Percentiles rank a stretch among this genome's conserved stretches.
These are phyloP conservation scores for Dioscorea cayenensis DNA, from an alignment of 116 monocot species.

Conservation along the genomic window DNA sequence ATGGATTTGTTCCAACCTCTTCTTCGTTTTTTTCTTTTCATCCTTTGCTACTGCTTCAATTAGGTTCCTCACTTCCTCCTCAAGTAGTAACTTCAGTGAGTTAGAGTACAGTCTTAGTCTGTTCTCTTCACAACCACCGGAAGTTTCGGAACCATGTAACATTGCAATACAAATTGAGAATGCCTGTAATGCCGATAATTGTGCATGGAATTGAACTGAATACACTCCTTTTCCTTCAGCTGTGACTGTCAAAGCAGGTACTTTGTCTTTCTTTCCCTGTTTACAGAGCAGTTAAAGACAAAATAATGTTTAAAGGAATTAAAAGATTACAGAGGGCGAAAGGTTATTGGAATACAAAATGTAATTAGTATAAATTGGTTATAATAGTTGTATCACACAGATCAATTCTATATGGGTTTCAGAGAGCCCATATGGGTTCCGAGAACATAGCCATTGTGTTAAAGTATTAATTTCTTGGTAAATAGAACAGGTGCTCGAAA, in stretches of 20 bases:
- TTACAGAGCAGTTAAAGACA: background rate
- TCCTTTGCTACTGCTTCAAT: constrained; percentile 47
- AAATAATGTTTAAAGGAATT: too few species aligned
- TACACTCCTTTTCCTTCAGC: constrained; percentile 50
- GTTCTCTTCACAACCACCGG: constrained; percentile 30
- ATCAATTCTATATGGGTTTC: too few species aligned
- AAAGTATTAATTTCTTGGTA: too few species aligned
- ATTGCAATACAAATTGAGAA: constrained; percentile 79
- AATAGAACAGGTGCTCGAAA: too few species aligned
- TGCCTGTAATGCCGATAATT: constrained; percentile 70
- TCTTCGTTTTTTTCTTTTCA: constrained; percentile 46
- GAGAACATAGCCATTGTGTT: too few species aligned
- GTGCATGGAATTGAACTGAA: constrained; percentile 72
- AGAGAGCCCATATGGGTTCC: too few species aligned
- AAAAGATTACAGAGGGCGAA: too few species aligned
- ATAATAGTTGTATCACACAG: too few species aligned
- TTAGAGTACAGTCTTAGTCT: constrained; percentile 39
- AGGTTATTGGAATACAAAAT: too few species aligned
- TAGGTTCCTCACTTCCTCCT: constrained; percentile 62
- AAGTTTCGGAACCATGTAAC: constrained; percentile 63
- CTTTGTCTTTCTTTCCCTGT: constrained; percentile 72
- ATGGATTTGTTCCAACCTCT: constrained; percentile 17
- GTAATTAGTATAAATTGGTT: too few species aligned
- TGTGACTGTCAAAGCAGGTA: constrained; percentile 50
- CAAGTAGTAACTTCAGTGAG: constrained; percentile 58